Percentiles rank a stretch among this genome's conserved stretches.
Conservation (phyloP, 768 basidiomycete genomes). For the Mycena venus region DNA sequence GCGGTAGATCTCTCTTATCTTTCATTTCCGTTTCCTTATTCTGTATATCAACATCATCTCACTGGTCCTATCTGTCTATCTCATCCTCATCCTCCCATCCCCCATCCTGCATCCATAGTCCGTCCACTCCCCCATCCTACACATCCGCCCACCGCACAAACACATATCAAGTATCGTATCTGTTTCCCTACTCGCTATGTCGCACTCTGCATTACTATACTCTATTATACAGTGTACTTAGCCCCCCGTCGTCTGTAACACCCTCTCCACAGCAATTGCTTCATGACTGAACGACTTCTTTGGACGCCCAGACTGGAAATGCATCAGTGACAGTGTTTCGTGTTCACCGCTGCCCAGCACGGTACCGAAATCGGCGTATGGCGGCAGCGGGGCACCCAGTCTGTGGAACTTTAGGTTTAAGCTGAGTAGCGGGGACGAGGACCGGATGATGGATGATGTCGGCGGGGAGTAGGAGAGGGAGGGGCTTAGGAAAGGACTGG, state of each 20-base stretch:
- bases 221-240: conserved; percentile 16
- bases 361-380: too few species aligned
- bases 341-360: too few species aligned
- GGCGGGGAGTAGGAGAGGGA: conserved; percentile 93
- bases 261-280: conserved; percentile 20
- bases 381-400: conserved; percentile 43
- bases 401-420: conserved; percentile 41
- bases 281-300: neutral
- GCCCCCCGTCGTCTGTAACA: conserved; percentile 24
- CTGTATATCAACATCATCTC: conserved; percentile 8
- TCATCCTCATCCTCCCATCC: neutral
- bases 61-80: conserved; percentile 5
- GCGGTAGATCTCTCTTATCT: neutral
- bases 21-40: neutral
- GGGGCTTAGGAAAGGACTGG: conserved; percentile 84
- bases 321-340: too few species aligned
- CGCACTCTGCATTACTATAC: neutral
- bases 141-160: too few species aligned
- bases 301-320: too few species aligned
- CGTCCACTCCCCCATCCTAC: neutral
- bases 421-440: conserved; percentile 31
- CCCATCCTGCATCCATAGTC: neutral
- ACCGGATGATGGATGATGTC: conserved; percentile 65
- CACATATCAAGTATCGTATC: neutral
- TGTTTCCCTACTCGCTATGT: neutral